Evolutionary conservation across 441 rosid genomes (phyloP).

Genomic region (Populus hybrid): DNA sequence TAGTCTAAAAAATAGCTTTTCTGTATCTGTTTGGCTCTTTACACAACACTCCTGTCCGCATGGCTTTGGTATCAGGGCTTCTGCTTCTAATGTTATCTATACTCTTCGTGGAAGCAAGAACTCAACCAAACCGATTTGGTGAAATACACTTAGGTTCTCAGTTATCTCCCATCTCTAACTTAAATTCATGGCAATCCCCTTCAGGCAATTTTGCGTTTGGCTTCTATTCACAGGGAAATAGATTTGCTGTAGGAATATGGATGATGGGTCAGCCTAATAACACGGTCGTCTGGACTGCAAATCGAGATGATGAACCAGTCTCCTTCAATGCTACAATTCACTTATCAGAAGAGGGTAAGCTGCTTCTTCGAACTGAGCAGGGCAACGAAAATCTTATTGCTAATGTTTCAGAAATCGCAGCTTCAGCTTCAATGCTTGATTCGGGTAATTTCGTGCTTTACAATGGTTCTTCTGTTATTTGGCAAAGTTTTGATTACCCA

Average conservation of each 20-base stretch:
- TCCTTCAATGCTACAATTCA: conserved; percentile 14
- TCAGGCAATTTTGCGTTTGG: conserved; percentile 31
- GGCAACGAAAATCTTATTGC: not conserved
- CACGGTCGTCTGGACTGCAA: conserved; percentile 28
- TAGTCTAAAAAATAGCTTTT: not conserved
- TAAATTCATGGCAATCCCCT: conserved; percentile 29
- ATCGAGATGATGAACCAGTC: conserved; percentile 22
- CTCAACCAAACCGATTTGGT: not conserved
- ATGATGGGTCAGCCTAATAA: conserved; percentile 2
- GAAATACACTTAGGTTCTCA: not conserved
- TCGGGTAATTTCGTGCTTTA: conserved; percentile 30
- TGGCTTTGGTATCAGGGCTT: not conserved
- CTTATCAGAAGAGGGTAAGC: conserved; percentile 7
- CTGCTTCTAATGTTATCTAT: not conserved
- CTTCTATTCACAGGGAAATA: conserved; percentile 19
- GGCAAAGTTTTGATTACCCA: conserved; percentile 33
- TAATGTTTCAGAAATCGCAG: not conserved
- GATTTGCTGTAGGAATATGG: conserved; percentile 29
- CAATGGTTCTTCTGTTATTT: not conserved
- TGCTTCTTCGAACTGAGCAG: conserved; percentile 2
- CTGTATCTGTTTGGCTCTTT: not conserved
- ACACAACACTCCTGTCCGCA: not conserved
- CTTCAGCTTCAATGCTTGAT: conserved; percentile 30
- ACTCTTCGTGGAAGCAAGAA: not conserved
- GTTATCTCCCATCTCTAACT: not conserved